These are phyloP conservation scores for Gynostemma pentaphyllum DNA, from an alignment of 306 rosid species.

Conservation along the genomic window DNA sequence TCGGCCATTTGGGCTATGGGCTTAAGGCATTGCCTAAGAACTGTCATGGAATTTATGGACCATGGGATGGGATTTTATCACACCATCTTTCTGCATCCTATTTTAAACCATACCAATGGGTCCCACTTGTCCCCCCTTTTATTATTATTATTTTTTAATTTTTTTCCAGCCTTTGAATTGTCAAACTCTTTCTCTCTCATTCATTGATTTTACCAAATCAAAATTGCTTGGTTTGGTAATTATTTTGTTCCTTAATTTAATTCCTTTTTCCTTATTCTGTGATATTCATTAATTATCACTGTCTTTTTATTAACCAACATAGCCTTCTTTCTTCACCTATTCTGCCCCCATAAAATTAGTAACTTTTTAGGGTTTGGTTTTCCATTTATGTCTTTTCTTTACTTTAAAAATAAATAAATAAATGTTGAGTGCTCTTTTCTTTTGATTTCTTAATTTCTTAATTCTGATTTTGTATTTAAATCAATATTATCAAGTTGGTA, in stretches of 20 bases:
- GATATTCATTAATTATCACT: background rate
- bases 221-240: background rate
- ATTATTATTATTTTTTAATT: too few relatives aligned
- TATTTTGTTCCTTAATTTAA: conserved; percentile 3
- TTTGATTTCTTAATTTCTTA: too few relatives aligned
- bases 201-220: too few relatives aligned
- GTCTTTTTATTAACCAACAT: conserved; percentile 2
- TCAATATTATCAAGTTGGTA: too few relatives aligned
- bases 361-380: too few relatives aligned
- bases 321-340: background rate
- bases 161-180: background rate
- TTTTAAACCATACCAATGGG: background rate
- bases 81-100: too few relatives aligned
- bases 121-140: conserved; percentile 1
- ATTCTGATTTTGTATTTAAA: too few relatives aligned
- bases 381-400: too few relatives aligned
- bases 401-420: too few relatives aligned
- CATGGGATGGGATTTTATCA: too few relatives aligned
- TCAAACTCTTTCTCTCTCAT: too few relatives aligned
- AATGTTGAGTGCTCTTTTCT: too few relatives aligned
- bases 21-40: background rate
- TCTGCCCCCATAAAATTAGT: background rate
- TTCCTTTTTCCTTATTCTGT: background rate
- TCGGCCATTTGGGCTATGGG: conserved; percentile 8
- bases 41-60: background rate